Evolutionary conservation across 2,329 filamentous ascomycete genomes (phyloP), one percentile per base, ranked within the genome.

Genomic region (Didymella pomorum): DNA sequence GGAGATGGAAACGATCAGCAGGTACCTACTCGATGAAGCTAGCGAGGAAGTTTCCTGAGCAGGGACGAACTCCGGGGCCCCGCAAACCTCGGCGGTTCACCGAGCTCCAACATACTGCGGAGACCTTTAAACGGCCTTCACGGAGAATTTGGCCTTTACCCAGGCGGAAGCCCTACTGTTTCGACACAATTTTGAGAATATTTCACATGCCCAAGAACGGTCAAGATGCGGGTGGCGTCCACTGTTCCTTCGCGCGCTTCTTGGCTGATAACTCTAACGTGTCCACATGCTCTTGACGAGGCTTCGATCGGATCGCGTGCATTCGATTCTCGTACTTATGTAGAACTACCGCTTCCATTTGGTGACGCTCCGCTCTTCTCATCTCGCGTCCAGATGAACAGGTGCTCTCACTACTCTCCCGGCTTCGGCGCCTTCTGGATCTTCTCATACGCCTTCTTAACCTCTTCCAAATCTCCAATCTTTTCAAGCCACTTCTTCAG

Each of bases 401-500:
- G 23, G 28, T 28, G 10, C 6, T 20, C 20, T 39, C 23, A 39
- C 12, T 16, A 33, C 20, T 42, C 33, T 18, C 42, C 25, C 6
- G 47, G 43, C 68, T 88, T 86, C 80, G 97, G 93, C 31, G 78
- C 68, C 44, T 72, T 55, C 31, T 62, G 42, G 53, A 42, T 58
- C 53, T 42, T 60, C 63, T 60, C 61, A 62, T 59, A 61, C 56
- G 41, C 58, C 58, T 23, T 59, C 63, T 53, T 61, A 49, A 58
- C 56, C 59, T 39, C 67, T 49, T 43, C 39, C 41, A 21, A 23
- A 66, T 12, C 80, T 12, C 55, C 46, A 50, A 60, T 45, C 53
- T 51, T 60, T 51, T 82, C 70, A 58, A 82, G 62, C 51, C 83
- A 80, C 66, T 89, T 87, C 37, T 87, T 81, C 78, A 92, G 89